These are phyloP conservation scores for Isoetes taiwanensis DNA, from an alignment of 75 land plant genomes.

Conservation along the genomic window DNA sequence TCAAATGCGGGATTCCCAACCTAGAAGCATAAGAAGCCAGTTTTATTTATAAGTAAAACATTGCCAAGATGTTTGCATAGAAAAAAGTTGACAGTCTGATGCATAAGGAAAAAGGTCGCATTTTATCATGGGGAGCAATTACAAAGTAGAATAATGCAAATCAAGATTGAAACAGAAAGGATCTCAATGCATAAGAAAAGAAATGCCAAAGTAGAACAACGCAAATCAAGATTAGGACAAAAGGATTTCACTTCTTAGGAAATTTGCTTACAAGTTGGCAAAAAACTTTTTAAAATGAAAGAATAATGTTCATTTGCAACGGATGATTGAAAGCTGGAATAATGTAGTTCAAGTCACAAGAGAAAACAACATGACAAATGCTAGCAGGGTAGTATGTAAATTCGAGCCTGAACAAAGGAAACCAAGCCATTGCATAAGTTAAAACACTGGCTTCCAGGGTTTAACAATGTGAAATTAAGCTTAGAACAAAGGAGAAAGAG, in stretches of 20 bases:
- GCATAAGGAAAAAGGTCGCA: neutral
- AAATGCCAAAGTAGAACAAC: neutral
- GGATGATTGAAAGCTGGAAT: no score
- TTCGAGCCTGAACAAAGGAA: neutral
- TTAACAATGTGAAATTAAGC: neutral
- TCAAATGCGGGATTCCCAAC: slow-evolving; percentile 78
- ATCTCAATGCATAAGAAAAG: neutral
- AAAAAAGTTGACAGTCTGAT: neutral
- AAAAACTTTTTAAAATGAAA: no score
- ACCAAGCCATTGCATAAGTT: no score
- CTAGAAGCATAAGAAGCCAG: no score
- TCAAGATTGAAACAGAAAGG: neutral
- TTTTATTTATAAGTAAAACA: no score
- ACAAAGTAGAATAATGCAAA: neutral
- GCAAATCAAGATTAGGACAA: no score
- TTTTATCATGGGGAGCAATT: neutral
- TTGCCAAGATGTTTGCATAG: neutral
- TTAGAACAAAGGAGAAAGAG: neutral
- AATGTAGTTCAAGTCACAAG: no score
- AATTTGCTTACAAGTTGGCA: no score
- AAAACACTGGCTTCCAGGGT: no score
- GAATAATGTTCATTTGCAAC: no score
- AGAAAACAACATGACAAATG: no score
- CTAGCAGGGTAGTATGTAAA: neutral
- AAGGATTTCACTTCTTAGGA: no score